A percentile compares a stretch with the other conserved stretches of the same genome.
These are phyloP conservation scores for Davidsoniella virescens DNA, from an alignment of 2,329 filamentous ascomycete species.

Conservation along the genomic window DNA sequence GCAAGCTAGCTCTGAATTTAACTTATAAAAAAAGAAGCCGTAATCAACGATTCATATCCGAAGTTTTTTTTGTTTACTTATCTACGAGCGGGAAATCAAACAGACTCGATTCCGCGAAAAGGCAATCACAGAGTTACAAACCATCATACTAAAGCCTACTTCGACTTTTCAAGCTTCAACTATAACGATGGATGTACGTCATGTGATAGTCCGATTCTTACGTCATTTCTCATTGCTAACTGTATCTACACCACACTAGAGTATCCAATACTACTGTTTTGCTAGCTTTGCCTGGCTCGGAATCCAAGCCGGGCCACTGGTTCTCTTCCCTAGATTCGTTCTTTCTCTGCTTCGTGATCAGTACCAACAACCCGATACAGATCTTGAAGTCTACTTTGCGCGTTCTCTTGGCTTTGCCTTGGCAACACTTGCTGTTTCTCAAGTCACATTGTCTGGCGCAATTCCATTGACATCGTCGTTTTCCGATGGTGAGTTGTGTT, in stretches of 20 bases:
- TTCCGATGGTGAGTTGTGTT: slow-evolving; percentile 20
- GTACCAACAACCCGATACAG: slow-evolving; percentile 22
- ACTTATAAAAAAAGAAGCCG: too few relatives aligned
- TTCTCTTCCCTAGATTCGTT: slow-evolving; percentile 32
- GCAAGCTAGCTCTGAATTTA: too few relatives aligned
- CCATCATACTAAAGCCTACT: too few relatives aligned
- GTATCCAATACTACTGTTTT: slow-evolving; percentile 33
- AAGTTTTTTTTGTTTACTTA: too few relatives aligned
- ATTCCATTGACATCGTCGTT: slow-evolving; percentile 43
- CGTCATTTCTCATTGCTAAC: too few relatives aligned
- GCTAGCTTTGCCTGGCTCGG: slow-evolving; percentile 35
- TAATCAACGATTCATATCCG: too few relatives aligned
- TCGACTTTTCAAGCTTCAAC: too few relatives aligned
- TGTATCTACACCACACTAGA: slow-evolving; percentile 19
- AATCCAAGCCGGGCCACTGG: slow-evolving; percentile 30
- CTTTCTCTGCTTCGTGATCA: slow-evolving; percentile 26
- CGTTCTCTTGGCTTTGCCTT: slow-evolving; percentile 54
- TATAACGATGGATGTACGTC: too few relatives aligned
- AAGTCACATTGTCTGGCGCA: slow-evolving; percentile 53
- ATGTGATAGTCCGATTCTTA: too few relatives aligned
- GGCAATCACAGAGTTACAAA: too few relatives aligned
- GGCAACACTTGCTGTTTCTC: slow-evolving; percentile 44
- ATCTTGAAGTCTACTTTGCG: slow-evolving; percentile 56
- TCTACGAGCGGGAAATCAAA: too few relatives aligned
- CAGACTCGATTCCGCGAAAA: too few relatives aligned